A percentile compares a stretch with the other conserved stretches of the same genome.
These are phyloP conservation scores for Fraxinus dipetala DNA, from an alignment of 305 asterid genomes.

Conservation along the genomic window DNA sequence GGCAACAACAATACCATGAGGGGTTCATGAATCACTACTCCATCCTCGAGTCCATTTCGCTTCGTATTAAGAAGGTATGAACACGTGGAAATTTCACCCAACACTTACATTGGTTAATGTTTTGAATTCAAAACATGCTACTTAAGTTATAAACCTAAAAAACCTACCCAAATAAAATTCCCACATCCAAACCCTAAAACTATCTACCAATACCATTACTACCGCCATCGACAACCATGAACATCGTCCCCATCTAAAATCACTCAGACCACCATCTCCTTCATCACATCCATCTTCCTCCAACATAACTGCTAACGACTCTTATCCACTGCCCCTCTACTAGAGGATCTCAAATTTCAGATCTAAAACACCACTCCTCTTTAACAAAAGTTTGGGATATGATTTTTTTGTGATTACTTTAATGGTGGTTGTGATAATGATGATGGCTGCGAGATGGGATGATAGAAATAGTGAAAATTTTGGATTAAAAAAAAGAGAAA, in stretches of 20 bases:
- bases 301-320: neutral
- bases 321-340: neutral
- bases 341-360: neutral
- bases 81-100: neutral
- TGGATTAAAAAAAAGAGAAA: neutral
- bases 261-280: neutral
- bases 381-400: neutral
- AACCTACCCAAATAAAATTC: neutral
- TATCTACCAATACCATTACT: neutral
- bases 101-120: neutral
- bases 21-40: neutral
- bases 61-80: neutral
- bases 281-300: neutral
- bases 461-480: neutral
- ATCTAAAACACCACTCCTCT: neutral
- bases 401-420: neutral
- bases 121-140: neutral
- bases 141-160: neutral
- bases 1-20: neutral
- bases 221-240: neutral
- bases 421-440: neutral
- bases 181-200: neutral
- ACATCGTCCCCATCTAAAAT: neutral
- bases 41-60: neutral
- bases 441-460: neutral